Evolutionary conservation across 352 stramenopile species (phyloP).

Genomic region (Phytophthora palmivora): DNA sequence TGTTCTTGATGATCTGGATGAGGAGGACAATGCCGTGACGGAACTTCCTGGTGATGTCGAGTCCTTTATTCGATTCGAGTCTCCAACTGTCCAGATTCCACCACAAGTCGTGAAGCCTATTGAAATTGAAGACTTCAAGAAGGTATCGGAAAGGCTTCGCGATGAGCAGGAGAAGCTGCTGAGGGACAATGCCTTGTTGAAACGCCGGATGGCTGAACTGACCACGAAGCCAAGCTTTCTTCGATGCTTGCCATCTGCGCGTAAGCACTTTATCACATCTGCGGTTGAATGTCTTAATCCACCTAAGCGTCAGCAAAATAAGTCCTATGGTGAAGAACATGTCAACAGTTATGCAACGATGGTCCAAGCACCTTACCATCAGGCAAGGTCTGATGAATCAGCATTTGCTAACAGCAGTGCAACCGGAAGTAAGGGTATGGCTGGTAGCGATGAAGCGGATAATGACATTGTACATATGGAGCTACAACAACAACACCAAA

Average conservation of each 20-base stretch:
- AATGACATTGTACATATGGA: no score
- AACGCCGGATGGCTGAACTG: neutral
- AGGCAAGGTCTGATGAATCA: no score
- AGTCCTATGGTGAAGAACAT: no score
- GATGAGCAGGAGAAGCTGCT: neutral
- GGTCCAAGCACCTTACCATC: no score
- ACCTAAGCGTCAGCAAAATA: no score
- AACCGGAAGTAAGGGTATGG: no score
- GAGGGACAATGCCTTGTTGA: neutral
- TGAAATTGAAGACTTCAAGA: conserved; percentile 12
- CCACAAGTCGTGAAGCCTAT: neutral
- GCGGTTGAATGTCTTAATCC: neutral
- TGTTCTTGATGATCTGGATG: conserved; percentile 16
- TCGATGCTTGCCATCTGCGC: no score
- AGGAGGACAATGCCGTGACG: conserved; percentile 4
- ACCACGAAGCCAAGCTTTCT: neutral
- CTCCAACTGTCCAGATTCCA: conserved; percentile 1
- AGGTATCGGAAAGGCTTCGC: conserved; percentile 4
- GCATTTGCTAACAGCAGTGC: no score
- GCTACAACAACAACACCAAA: no score
- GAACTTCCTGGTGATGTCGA: conserved; percentile 5
- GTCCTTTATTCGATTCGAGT: neutral
- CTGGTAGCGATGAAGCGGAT: no score
- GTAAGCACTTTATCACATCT: no score
- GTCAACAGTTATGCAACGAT: no score